Conservation (phyloP, 2,329 filamentous ascomycete genomes). For the Aspergillus novofumigatus region DNA sequence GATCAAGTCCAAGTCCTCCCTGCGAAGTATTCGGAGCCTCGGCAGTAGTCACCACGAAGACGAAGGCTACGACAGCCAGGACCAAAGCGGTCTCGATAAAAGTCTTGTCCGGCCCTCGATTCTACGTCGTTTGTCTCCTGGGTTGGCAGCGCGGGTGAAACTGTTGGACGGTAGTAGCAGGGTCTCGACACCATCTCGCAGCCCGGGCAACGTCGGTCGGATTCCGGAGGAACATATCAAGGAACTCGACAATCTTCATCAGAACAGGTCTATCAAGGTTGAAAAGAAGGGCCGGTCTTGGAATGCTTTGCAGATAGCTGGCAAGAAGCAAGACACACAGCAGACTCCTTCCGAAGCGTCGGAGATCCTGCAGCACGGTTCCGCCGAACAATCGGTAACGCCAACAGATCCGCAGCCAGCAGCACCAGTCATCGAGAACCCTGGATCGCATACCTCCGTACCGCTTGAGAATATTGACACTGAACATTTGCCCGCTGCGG, state of each 20-base stretch:
- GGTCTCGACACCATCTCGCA: conserved; percentile 18
- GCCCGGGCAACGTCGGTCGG: conserved; percentile 31
- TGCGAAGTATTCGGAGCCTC: conserved; percentile 32
- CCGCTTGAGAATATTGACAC: background rate
- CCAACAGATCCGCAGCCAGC: conserved; percentile 2
- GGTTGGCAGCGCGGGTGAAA: conserved; percentile 41
- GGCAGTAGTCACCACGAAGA: conserved; percentile 33
- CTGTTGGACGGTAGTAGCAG: conserved; percentile 36
- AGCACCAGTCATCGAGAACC: background rate
- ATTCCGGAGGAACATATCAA: conserved; percentile 40
- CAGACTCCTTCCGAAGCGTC: conserved; percentile 18
- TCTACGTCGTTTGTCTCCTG: conserved; percentile 40
- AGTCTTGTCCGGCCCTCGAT: conserved; percentile 30
- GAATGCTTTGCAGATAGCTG: conserved; percentile 22
- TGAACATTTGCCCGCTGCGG: background rate
- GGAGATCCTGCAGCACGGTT: conserved; percentile 10
- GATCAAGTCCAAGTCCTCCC: conserved; percentile 35
- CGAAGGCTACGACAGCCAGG: conserved; percentile 15
- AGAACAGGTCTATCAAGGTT: conserved; percentile 37
- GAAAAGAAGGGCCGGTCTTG: conserved; percentile 36
- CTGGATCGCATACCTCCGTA: background rate
- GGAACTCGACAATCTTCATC: conserved; percentile 37
- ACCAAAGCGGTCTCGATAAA: conserved; percentile 24
- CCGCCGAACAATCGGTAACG: background rate
- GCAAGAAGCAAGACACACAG: conserved; percentile 10